phyloP scores from a whole-genome alignment of 2,329 filamentous ascomycete genomes.

The Neopestalotiopsis rosae region DNA sequence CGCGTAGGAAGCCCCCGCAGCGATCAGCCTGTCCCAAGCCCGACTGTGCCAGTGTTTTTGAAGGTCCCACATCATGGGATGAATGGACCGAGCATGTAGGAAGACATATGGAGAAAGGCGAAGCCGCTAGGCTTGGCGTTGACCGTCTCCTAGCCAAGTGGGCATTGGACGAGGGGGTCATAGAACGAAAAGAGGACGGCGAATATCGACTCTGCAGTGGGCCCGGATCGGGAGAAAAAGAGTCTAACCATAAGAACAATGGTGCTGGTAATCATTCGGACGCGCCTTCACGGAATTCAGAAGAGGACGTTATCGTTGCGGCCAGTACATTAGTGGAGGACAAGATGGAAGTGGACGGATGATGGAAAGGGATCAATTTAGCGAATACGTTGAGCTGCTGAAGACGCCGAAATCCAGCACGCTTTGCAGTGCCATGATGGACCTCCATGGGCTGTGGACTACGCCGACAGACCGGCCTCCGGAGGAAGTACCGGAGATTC shows the following conservation, averaged over 20 bases:
- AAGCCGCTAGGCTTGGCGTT: slow-evolving; percentile 61
- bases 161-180: slow-evolving; percentile 68
- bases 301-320: slow-evolving; percentile 40
- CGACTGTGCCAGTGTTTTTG: slow-evolving; percentile 75
- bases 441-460: not conserved
- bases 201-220: slow-evolving; percentile 60
- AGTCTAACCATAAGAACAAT: slow-evolving; percentile 28
- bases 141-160: slow-evolving; percentile 64
- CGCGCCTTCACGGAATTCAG: slow-evolving; percentile 32
- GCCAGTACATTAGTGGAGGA: slow-evolving; percentile 40
- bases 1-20: slow-evolving; percentile 71
- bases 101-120: slow-evolving; percentile 81
- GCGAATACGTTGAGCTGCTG: not conserved
- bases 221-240: slow-evolving; percentile 39
- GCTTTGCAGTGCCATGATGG: not conserved
- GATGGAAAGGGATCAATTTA: slow-evolving; percentile 17
- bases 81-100: slow-evolving; percentile 93
- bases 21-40: slow-evolving; percentile 72
- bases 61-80: slow-evolving; percentile 80
- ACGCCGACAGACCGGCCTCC: not conserved
- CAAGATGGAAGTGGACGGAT: slow-evolving; percentile 42
- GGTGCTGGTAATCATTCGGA: slow-evolving; percentile 35
- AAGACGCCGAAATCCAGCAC: not conserved
- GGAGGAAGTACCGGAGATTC: not conserved
- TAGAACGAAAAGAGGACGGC: slow-evolving; percentile 60